These are phyloP conservation scores for Candida ficus DNA, from an alignment of 805 yeast genomes.

Conservation along the genomic window DNA sequence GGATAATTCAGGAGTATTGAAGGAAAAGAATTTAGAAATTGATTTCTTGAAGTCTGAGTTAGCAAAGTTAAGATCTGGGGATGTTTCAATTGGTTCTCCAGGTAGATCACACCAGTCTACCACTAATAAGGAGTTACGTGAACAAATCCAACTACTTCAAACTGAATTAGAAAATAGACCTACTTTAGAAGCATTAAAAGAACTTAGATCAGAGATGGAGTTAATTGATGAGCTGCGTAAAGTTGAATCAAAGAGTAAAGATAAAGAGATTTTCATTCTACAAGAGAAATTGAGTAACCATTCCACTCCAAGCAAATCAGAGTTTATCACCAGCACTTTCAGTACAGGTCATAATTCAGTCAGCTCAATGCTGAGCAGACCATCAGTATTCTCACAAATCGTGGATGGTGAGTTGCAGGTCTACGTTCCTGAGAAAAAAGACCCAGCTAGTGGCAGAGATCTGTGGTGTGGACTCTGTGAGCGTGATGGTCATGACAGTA, in stretches of 20 bases:
- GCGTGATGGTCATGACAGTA: slow-evolving; percentile 79
- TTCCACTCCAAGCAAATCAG: neutral
- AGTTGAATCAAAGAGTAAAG: slow-evolving; percentile 26
- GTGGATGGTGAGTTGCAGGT: slow-evolving; percentile 38
- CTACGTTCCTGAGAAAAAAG: slow-evolving; percentile 45
- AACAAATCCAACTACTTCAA: slow-evolving; percentile 19
- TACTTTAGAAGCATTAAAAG: slow-evolving; percentile 36
- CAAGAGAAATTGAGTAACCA: slow-evolving; percentile 11
- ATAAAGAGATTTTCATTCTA: slow-evolving; percentile 20
- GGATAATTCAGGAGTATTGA: slow-evolving; percentile 6
- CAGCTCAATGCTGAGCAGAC: slow-evolving; percentile 13
- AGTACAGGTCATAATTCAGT: neutral
- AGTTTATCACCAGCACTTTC: neutral
- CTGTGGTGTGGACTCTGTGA: slow-evolving; percentile 95
- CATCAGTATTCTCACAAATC: slow-evolving; percentile 24
- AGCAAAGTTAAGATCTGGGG: slow-evolving; percentile 10
- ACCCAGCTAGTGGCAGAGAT: slow-evolving; percentile 68
- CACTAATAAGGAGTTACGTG: slow-evolving; percentile 23
- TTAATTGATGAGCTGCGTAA: slow-evolving; percentile 30
- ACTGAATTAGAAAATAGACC: slow-evolving; percentile 32
- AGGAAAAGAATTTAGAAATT: slow-evolving; percentile 22
- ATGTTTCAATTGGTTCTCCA: neutral
- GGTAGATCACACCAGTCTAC: slow-evolving; percentile 6
- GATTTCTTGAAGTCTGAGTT: slow-evolving; percentile 22
- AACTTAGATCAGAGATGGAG: slow-evolving; percentile 42